phyloP scores from a whole-genome alignment of 768 basidiomycete genomes.

The Boletus vermiculosoides region DNA sequence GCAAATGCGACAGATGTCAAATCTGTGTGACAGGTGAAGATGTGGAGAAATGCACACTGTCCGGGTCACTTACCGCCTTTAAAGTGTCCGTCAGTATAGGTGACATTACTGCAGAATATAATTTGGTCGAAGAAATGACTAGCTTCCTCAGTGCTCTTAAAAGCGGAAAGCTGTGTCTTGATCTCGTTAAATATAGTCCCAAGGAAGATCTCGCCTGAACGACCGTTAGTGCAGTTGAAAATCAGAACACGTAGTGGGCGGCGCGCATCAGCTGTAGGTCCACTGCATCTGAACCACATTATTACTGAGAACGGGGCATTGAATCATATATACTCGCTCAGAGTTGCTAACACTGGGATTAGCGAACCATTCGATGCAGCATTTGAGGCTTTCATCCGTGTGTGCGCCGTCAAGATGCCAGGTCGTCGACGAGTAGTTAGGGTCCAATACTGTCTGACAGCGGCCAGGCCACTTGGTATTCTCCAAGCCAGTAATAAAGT shows the following conservation, averaged over 20 bases:
- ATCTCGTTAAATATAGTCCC: slow-evolving; percentile 53
- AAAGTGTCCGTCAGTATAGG: slow-evolving; percentile 83
- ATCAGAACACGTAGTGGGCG: slow-evolving; percentile 60
- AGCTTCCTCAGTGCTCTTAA: slow-evolving; percentile 38
- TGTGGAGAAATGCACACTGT: background rate
- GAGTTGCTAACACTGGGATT: slow-evolving; percentile 53
- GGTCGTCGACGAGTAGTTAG: slow-evolving; percentile 45
- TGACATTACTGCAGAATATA: slow-evolving; percentile 96
- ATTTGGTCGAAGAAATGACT: slow-evolving; percentile 73
- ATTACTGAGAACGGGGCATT: slow-evolving; percentile 1
- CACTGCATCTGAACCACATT: background rate
- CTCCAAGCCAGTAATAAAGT: slow-evolving; percentile 62
- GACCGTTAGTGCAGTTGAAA: slow-evolving; percentile 94
- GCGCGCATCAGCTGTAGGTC: slow-evolving; percentile 16
- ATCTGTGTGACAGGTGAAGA: slow-evolving; percentile 47
- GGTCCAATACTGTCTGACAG: slow-evolving; percentile 81
- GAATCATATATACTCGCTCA: slow-evolving; percentile 17
- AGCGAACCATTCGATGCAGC: slow-evolving; percentile 88
- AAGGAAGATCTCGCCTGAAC: slow-evolving; percentile 76
- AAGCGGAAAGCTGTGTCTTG: slow-evolving; percentile 43
- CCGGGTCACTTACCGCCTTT: slow-evolving; percentile 71
- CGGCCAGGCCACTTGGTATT: slow-evolving; percentile 89
- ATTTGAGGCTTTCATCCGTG: slow-evolving; percentile 84
- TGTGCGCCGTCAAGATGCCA: slow-evolving; percentile 98
- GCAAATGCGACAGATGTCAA: slow-evolving; percentile 68